A percentile compares a stretch with the other conserved stretches of the same genome.
Conservation (phyloP, 176 grass and related monocot genomes). For the Oryza punctata region DNA sequence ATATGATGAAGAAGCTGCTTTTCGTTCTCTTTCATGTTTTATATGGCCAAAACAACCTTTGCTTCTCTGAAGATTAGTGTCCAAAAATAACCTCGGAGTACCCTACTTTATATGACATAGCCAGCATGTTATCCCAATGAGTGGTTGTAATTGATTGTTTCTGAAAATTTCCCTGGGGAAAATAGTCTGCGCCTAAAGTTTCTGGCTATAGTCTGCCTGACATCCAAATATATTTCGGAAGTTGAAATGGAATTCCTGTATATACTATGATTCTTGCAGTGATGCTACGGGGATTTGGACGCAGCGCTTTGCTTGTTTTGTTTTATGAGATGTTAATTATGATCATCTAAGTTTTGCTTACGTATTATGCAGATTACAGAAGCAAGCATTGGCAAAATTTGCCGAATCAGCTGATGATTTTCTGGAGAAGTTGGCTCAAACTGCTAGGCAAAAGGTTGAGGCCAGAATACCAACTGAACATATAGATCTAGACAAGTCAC, state of each 20-base stretch:
- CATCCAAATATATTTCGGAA: neutral
- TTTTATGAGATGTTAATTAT: constrained; percentile 15
- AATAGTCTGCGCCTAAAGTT: neutral
- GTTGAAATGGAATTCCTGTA: neutral
- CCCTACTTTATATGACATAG: neutral
- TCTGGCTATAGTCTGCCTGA: neutral
- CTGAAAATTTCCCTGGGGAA: constrained; percentile 6
- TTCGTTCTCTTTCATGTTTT: constrained; percentile 1
- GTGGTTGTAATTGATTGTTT: neutral
- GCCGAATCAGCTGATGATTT: constrained; percentile 56
- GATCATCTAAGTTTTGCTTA: neutral
- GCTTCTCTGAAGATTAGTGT: constrained; percentile 4
- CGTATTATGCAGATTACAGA: constrained; percentile 61
- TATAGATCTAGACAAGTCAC: constrained; percentile 49
- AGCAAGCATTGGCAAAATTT: constrained; percentile 52
- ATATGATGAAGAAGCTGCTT: neutral
- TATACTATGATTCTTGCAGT: constrained; percentile 1
- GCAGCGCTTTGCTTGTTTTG: neutral
- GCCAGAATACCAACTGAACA: constrained; percentile 34
- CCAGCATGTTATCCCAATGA: neutral
- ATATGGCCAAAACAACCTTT: neutral
- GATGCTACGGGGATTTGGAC: constrained; percentile 7
- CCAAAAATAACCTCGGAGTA: neutral
- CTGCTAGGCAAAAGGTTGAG: constrained; percentile 40
- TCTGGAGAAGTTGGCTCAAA: constrained; percentile 53